phyloP scores from a whole-genome alignment of 2,329 filamentous ascomycete genomes.

The Clarireedia homoeocarpa region DNA sequence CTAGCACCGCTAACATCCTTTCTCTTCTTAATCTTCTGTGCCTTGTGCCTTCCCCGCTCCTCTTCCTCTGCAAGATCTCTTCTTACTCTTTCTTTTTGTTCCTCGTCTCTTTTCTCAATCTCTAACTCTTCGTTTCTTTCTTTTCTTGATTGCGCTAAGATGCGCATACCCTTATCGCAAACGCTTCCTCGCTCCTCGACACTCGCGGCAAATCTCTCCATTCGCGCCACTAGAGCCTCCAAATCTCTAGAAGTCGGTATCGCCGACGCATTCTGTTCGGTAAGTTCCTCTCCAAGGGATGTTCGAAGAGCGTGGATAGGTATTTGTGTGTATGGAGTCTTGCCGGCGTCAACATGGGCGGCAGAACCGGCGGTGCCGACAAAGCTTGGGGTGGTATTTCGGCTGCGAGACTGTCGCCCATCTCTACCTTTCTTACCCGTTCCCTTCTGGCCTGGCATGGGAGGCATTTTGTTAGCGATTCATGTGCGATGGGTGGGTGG shows the following conservation, averaged over 20 bases:
- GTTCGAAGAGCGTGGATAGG: constrained; percentile 50
- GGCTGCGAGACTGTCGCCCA: constrained; percentile 58
- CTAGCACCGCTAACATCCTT: constrained; percentile 58
- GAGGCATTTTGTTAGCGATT: constrained; percentile 41
- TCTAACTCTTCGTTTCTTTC: constrained; percentile 47
- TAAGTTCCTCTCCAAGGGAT: constrained; percentile 53
- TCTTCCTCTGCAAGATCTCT: constrained; percentile 41
- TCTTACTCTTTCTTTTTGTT: constrained; percentile 28
- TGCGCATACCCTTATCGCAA: constrained; percentile 67
- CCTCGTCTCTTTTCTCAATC: constrained; percentile 39
- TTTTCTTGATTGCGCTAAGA: constrained; percentile 59
- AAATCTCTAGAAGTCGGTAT: constrained; percentile 58
- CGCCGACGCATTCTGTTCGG: constrained; percentile 51
- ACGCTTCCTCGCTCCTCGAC: constrained; percentile 60
- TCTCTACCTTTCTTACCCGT: constrained; percentile 58
- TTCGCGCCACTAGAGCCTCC: constrained; percentile 54
- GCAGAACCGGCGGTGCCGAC: constrained; percentile 27
- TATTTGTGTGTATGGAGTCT: constrained; percentile 61
- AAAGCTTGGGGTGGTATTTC: constrained; percentile 67
- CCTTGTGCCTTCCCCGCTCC: constrained; percentile 41
- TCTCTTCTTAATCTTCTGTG: constrained; percentile 67
- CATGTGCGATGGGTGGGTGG: too few species aligned
- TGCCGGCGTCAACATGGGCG: constrained; percentile 41
- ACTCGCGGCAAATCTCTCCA: constrained; percentile 56
- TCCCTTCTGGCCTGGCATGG: constrained; percentile 50